phyloP scores from a whole-genome alignment of 441 rosid species.

The Hura crepitans region DNA sequence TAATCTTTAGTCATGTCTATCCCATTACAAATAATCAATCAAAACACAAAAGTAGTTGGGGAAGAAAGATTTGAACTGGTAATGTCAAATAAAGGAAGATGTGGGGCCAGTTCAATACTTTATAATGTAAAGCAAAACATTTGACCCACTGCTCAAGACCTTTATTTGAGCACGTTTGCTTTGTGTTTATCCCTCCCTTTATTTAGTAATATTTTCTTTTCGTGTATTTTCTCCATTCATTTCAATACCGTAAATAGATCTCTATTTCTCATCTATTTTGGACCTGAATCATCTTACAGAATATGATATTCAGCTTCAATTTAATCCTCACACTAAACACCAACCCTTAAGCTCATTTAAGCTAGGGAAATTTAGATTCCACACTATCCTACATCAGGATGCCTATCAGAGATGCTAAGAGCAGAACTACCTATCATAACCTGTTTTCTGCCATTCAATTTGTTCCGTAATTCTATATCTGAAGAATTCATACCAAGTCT shows the following conservation, averaged over 20 bases:
- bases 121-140: too few species aligned
- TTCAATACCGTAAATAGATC: background rate
- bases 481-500: too few species aligned
- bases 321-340: background rate
- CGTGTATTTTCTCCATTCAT: background rate
- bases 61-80: too few species aligned
- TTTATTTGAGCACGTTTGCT: background rate
- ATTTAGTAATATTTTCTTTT: background rate
- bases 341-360: background rate
- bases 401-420: background rate
- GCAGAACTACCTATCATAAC: background rate
- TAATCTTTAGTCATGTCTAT: background rate
- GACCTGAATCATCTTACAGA: background rate
- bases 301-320: constrained; percentile 3
- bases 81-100: too few species aligned
- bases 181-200: background rate
- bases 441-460: background rate
- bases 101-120: too few species aligned
- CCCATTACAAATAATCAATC: too few species aligned
- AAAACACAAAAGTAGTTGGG: too few species aligned
- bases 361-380: background rate
- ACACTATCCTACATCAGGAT: background rate
- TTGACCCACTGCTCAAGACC: background rate
- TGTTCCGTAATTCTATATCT: background rate
- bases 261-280: background rate